Evolutionary conservation across 1,284 basidiomycete species (phyloP), one percentile per base, ranked within the genome.

Genomic region (Leccinum fuscescens): DNA sequence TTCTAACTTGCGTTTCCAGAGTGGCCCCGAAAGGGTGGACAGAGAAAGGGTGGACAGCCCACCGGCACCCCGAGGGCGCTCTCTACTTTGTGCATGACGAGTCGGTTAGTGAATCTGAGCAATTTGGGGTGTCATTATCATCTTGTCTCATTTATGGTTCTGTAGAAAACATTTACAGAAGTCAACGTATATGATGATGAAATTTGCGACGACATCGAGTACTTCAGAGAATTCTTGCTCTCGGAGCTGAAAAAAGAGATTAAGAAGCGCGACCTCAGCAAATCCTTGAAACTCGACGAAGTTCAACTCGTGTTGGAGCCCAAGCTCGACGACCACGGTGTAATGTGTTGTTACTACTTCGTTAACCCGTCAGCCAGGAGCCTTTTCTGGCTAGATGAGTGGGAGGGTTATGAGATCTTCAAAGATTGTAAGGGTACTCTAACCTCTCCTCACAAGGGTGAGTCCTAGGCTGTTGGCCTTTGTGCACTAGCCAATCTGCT

Each of bases 151-250:
- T 48, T 4, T 22, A 17, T 27, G 3, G 29, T 42, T 39, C 7
- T 11, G 14, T 44, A 75, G 74, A 74, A 65, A 59, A 74, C 74
- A 0, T 65, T 76, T 8, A 72, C 74, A 4, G 74, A 73, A 52
- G 64, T 70, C 29, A 14, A 73, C 31, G 54, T 73, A 48, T 60
- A 62, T n/a, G 46, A 72, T 3, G 5, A 11, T 9, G 63, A 58
- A 0, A 63, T 74, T 14, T 35, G 17, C 2, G 3, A 4, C 0
- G 74, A 74, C 20, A 62, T 76, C 9, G 64, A 74, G 22, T 59
- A 63, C 17, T 76, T 61, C 49, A 65, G 56, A 53, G 3, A 0
- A 0, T 63, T 46, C 15, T 51, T 73, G 27, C 52, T 66, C 24
- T 57, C 58, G 3, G 53, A 59, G 51, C 48, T 73, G 7, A 3